Conservation (phyloP, 345 rosid species). For the Leavenworthia alabamica region DNA sequence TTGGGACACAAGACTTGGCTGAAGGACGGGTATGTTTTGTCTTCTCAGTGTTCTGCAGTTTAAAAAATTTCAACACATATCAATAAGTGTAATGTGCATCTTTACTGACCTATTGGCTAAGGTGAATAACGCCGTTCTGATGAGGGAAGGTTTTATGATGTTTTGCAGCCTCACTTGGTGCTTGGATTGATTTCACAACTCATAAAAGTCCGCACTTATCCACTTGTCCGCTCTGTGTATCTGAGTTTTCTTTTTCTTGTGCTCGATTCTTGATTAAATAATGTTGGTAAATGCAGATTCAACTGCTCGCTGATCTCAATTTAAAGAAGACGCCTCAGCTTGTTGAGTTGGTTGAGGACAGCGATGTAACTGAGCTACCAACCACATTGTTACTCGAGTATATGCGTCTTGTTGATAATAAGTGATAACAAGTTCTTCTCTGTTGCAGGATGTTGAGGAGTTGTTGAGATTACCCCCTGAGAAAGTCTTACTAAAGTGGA, state of each 20-base stretch:
- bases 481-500: constrained; percentile 80
- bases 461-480: constrained; percentile 84
- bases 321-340: constrained; percentile 96
- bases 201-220: constrained; percentile 55
- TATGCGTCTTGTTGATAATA: background rate
- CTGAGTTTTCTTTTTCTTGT: background rate
- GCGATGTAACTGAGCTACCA: constrained; percentile 40
- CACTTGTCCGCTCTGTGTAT: background rate
- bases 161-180: constrained; percentile 75
- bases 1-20: constrained; percentile 74
- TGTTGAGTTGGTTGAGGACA: constrained; percentile 80
- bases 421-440: background rate
- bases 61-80: background rate
- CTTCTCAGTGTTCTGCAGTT: constrained; percentile 14
- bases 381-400: background rate
- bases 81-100: background rate
- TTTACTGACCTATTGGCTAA: background rate
- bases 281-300: constrained; percentile 49
- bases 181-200: constrained; percentile 92
- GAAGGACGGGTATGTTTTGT: constrained; percentile 71
- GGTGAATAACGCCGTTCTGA: background rate
- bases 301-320: constrained; percentile 80
- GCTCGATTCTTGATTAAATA: background rate
- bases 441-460: constrained; percentile 77
- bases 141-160: constrained; percentile 6